Conservation (phyloP, 768 basidiomycete genomes). For the Termitomyces sp. region DNA sequence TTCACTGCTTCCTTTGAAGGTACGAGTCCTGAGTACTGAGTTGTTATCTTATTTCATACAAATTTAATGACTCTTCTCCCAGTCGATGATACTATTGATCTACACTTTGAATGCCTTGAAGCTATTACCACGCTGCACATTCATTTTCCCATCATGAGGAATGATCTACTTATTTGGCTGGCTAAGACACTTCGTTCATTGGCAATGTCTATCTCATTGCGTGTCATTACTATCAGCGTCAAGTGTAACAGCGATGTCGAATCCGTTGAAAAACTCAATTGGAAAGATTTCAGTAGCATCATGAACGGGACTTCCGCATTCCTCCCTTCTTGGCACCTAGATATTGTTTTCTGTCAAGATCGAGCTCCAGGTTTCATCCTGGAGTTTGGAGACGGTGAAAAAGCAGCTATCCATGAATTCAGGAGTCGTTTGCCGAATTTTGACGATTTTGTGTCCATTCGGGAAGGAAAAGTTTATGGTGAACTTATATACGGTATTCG, state of each 20-base stretch:
- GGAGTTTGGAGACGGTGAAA: neutral
- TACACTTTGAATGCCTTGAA: neutral
- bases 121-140: neutral
- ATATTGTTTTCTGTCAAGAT: neutral
- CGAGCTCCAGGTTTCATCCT: neutral
- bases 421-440: neutral
- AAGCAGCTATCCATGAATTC: neutral
- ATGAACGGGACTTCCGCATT: neutral
- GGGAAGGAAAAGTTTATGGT: neutral
- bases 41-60: neutral
- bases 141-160: neutral
- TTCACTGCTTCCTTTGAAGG: conserved; percentile 1
- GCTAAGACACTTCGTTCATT: neutral
- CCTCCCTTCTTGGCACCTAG: neutral
- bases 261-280: neutral
- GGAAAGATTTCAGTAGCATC: neutral
- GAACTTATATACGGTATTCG: neutral
- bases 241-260: neutral
- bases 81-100: neutral
- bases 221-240: neutral
- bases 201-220: neutral
- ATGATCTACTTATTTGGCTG: neutral
- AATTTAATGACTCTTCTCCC: neutral
- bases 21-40: neutral
- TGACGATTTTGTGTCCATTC: neutral